phyloP scores from a whole-genome alignment of 495 filamentous ascomycete species.

The Aspergillus cavernicola region DNA sequence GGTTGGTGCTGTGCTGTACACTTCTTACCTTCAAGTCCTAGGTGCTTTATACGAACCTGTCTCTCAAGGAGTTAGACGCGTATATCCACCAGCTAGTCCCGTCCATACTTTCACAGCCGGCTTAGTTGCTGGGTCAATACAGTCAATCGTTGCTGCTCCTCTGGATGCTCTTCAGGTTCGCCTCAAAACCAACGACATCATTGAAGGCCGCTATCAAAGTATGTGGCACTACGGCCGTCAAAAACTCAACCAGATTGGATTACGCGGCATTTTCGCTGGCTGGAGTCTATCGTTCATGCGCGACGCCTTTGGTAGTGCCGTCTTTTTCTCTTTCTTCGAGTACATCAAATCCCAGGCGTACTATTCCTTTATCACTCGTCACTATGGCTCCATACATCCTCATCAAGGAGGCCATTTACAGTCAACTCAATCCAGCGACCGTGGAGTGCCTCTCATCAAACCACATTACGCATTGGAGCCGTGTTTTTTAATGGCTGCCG shows the following conservation, averaged over 20 bases:
- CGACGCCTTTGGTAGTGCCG: conserved; percentile 74
- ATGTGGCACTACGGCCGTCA: conserved; percentile 78
- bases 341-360: conserved; percentile 82
- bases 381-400: conserved; percentile 58
- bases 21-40: conserved; percentile 78
- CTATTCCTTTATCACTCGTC: conserved; percentile 73
- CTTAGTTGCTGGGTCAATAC: conserved; percentile 70
- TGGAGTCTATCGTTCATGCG: conserved; percentile 75
- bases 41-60: conserved; percentile 69
- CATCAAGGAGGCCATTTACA: conserved; percentile 29
- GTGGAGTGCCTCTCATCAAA: conserved; percentile 55
- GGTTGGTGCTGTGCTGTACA: conserved; percentile 83
- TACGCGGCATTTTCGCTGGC: conserved; percentile 78
- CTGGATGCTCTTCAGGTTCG: conserved; percentile 85
- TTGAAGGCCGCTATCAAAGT: conserved; percentile 64
- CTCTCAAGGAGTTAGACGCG: conserved; percentile 60
- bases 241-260: conserved; percentile 75
- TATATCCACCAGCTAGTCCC: conserved; percentile 70
- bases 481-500: conserved; percentile 72
- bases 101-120: conserved; percentile 70
- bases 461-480: conserved; percentile 88
- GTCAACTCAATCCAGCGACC: conserved; percentile 22
- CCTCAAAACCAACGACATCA: conserved; percentile 66
- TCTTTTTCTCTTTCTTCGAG: conserved; percentile 87
- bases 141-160: conserved; percentile 78